Evolutionary conservation across 2,329 filamentous ascomycete species (phyloP).

Genomic region (Fusarium tricinctum): DNA sequence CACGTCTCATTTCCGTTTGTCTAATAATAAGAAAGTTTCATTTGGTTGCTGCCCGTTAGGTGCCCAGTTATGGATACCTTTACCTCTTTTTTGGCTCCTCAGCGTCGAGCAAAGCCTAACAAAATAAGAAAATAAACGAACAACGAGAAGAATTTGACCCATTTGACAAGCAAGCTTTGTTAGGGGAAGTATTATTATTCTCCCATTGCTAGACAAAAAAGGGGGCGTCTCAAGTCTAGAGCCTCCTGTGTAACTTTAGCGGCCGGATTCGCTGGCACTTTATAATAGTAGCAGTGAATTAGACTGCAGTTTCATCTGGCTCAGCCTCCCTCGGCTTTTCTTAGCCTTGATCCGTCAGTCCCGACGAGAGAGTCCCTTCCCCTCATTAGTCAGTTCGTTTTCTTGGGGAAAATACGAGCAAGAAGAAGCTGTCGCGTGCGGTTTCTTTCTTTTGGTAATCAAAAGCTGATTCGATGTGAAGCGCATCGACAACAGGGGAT

Average conservation of each 20-base stretch:
- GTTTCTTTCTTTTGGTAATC: constrained; percentile 9
- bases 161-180: constrained; percentile 15
- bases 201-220: constrained; percentile 8
- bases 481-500: constrained; percentile 23
- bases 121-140: neutral
- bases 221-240: constrained; percentile 31
- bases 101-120: neutral
- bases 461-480: constrained; percentile 35
- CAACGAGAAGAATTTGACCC: constrained; percentile 13
- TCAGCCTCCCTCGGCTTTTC: constrained; percentile 42
- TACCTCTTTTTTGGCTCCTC: constrained; percentile 8
- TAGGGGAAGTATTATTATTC: constrained; percentile 9
- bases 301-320: constrained; percentile 35
- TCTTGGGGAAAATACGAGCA: constrained; percentile 6
- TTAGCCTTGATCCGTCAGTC: constrained; percentile 18
- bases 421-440: constrained; percentile 35
- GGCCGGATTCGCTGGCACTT: constrained; percentile 43
- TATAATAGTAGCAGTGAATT: constrained; percentile 8
- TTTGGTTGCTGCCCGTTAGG: constrained; percentile 44
- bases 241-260: constrained; percentile 23
- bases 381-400: constrained; percentile 11
- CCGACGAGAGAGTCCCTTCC: constrained; percentile 11
- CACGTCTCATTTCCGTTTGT: constrained; percentile 38
- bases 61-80: constrained; percentile 43
- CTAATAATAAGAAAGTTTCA: constrained; percentile 36